These are phyloP conservation scores for Aspergillus tubingensis DNA, from an alignment of 2,329 filamentous ascomycete species.

Conservation along the genomic window DNA sequence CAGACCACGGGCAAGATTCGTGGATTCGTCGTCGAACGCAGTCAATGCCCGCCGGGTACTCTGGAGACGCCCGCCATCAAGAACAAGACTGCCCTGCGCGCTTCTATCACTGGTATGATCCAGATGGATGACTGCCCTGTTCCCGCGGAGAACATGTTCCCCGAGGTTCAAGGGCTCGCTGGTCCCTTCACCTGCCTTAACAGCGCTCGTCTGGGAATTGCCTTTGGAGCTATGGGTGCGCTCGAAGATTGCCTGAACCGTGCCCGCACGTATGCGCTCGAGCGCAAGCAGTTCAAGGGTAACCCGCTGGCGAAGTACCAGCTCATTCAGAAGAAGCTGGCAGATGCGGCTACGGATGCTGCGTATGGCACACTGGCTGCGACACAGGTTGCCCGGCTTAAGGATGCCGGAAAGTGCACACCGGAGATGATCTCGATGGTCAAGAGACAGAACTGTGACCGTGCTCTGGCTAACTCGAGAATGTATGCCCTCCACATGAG, in stretches of 20 bases:
- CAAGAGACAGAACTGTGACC: conserved; percentile 96
- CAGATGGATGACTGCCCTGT: conserved; percentile 90
- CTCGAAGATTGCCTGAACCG: conserved; percentile 86
- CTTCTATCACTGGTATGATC: conserved; percentile 97
- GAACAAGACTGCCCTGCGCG: conserved; percentile 91
- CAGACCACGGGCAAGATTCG: conserved; percentile 90
- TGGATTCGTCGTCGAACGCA: conserved; percentile 86
- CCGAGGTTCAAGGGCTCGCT: conserved; percentile 77
- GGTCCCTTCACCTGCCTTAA: conserved; percentile 95
- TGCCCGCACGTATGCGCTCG: conserved; percentile 82
- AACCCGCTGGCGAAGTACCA: conserved; percentile 96
- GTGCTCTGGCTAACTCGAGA: conserved; percentile 76
- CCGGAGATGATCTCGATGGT: conserved; percentile 98
- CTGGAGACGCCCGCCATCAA: conserved; percentile 90
- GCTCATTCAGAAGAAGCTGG: conserved; percentile 95
- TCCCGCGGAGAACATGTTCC: conserved; percentile 89
- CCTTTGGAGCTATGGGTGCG: conserved; percentile 89
- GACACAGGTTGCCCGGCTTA: conserved; percentile 86
- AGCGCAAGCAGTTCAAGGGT: conserved; percentile 92
- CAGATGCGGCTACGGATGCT: conserved; percentile 87
- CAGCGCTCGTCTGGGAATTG: conserved; percentile 88
- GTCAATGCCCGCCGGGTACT: conserved; percentile 80
- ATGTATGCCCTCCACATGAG: conserved; percentile 45
- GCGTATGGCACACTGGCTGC: conserved; percentile 88
- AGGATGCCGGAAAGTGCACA: conserved; percentile 82